These are phyloP conservation scores for Durotheca rogersii DNA, from an alignment of 495 filamentous ascomycete genomes.

Conservation along the genomic window DNA sequence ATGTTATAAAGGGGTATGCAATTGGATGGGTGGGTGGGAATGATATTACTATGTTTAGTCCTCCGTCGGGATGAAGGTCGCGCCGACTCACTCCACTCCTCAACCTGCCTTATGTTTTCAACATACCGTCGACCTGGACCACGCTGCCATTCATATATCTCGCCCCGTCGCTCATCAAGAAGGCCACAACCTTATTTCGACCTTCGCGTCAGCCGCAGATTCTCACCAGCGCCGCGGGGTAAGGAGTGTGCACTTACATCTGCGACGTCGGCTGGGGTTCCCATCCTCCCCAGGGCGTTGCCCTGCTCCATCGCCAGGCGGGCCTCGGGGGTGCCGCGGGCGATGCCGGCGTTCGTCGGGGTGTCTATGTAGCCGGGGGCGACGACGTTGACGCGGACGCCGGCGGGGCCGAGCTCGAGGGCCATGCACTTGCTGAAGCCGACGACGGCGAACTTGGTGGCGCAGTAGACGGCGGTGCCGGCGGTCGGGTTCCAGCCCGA, in stretches of 20 bases:
- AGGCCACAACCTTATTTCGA: conserved; percentile 47
- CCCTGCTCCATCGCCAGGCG: conserved; percentile 41
- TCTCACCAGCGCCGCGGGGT: neutral
- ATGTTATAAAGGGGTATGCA: too few relatives aligned
- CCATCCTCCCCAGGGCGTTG: conserved; percentile 52
- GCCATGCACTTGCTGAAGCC: conserved; percentile 59
- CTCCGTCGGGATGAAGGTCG: too few relatives aligned
- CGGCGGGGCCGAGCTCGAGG: conserved; percentile 53
- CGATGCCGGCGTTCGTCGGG: conserved; percentile 27
- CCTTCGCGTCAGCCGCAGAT: too few relatives aligned
- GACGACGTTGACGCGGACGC: conserved; percentile 56
- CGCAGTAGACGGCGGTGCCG: conserved; percentile 51
- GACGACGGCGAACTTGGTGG: conserved; percentile 55
- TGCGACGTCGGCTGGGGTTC: conserved; percentile 54
- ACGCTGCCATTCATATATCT: conserved; percentile 58
- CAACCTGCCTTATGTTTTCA: conserved; percentile 10
- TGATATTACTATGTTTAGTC: too few relatives aligned
- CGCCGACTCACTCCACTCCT: too few relatives aligned
- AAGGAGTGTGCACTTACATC: conserved; percentile 35
- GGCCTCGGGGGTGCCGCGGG: conserved; percentile 31
- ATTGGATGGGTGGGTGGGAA: too few relatives aligned
- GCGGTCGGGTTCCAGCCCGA: conserved; percentile 40
- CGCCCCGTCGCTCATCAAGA: conserved; percentile 52
- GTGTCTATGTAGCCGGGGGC: conserved; percentile 50
- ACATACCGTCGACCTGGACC: conserved; percentile 52